Base-by-base conservation (phyloP, 176 grass and related monocot genomes). In the Oryza officinalis region DNA sequence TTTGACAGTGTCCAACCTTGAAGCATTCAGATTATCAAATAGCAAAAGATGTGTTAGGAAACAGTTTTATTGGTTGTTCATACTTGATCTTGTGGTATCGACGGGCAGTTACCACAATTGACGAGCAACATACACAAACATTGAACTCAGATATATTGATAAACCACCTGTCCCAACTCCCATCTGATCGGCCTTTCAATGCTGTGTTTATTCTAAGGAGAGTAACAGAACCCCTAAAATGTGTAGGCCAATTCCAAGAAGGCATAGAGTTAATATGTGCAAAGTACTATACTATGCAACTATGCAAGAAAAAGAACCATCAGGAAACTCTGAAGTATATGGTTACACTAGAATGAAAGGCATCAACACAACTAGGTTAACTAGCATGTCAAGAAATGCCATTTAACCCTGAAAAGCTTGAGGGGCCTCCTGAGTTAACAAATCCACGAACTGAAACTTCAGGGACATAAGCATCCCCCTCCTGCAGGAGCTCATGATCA, bases 401-500 rank as follows among this genome's bases (percentile, higher is more conserved):
- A 83, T 92, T 92, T 84, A 99, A 78, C 63, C 81, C 90, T 69
- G 96, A 90, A 89, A 89, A 81, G 78, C 85, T 91, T 40, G 96
- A 99, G 69, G 89, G 75, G 13, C 87, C 91, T 40, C 87, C 85
- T 64, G 91, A 83, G 76, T 96, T 91, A 28, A 85, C 76, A 79
- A 98, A 98, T 45, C 96, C 96, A 13, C 91, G 96, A 69, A 98
- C 84, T 15, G 96, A 98, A 60, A 94, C 83, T 79, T 96, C 96
- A 43, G 87, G 83, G 69, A 86, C 59, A 85, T 89, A 87, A 6
- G 46, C 57, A 84, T 76, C 63, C 23, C 75, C 76, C 38, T 89
- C 85, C 64, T 74, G 61, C 31, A 78, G 69, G 44, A 91, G 72
- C 79, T 88, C 88, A 60, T 87, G 79, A 63, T 90, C 80, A 25